Base-by-base conservation (phyloP, 2,329 filamentous ascomycete genomes). In the Exophiala bonariae region DNA sequence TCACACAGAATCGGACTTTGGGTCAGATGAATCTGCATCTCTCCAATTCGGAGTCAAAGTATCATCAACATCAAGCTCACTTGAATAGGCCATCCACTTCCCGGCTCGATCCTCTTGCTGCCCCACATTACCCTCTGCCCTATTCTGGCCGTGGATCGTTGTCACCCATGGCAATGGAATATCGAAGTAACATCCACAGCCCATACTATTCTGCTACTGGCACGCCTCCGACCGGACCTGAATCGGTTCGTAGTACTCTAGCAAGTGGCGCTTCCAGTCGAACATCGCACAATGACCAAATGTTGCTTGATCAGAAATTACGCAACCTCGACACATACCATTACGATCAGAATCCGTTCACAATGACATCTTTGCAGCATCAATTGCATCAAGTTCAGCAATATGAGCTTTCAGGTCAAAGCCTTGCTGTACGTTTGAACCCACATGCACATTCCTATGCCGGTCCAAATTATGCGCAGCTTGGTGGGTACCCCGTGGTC, bases 271-370 rank as follows among this genome's bases (percentile, higher is more conserved):
- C 73, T 20, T 55, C 65, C 16, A 61, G 55, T 32, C 63, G 55
- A 36, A 63, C 62, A 16, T 61, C 66, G 20, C 70, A 72, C 26
- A 70, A 65, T 13, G 75, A 75, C 54, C 60, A 68, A 19, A 69
- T 65, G 2, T 61, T 72, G 16, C 61, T 79, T 20, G 75, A 80
- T 44, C 72, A 72, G 47, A 76, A 75, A 50, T 59, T 79, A 16
- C 67, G 71, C 13, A 71, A 70, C 14, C 66, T 75, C 40, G 72
- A 78, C 3, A 32, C 36, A 11, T 50, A 43, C 35, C 28, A 23
- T 7, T 50, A 36, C 16, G 50, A 55, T 19, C 43, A 23, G 9
- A 39, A 53, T 18, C 19, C 49, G 22, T 56, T 49, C 19, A 20
- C 46, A n/a, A 41, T 39, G n/a, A 62, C 61, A 36, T 47, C 63